Percentiles rank a stretch among this genome's conserved stretches.
Conservation (phyloP, 805 yeast genomes). For the Saccharomycopsis amapae region DNA sequence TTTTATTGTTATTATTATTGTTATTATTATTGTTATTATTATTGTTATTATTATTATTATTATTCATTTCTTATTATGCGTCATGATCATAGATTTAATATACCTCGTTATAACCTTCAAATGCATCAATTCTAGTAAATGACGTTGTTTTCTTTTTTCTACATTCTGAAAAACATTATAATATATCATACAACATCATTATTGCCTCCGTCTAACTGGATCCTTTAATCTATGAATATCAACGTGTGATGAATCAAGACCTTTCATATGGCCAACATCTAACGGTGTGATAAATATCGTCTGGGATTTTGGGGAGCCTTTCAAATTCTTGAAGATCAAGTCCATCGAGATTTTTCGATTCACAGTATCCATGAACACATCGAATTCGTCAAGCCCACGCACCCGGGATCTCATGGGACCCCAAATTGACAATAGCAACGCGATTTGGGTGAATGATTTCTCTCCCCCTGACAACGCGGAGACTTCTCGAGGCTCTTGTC, state of each 20-base stretch:
- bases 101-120: too few relatives aligned
- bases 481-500: conserved; percentile 55
- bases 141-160: too few relatives aligned
- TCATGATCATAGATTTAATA: too few relatives aligned
- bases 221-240: conserved; percentile 47
- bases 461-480: conserved; percentile 94
- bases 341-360: conserved; percentile 75
- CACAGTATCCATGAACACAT: conserved; percentile 94
- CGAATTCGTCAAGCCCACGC: conserved; percentile 91
- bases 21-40: too few relatives aligned
- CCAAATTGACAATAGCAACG: conserved; percentile 86
- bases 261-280: conserved; percentile 60
- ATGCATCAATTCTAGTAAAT: too few relatives aligned
- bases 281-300: conserved; percentile 92
- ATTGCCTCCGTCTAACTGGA: conserved; percentile 27
- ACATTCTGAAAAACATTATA: too few relatives aligned
- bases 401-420: conserved; percentile 80
- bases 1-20: too few relatives aligned
- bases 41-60: too few relatives aligned
- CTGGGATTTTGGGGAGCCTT: conserved; percentile 62
- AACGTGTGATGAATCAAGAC: conserved; percentile 56
- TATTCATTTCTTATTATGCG: too few relatives aligned
- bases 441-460: conserved; percentile 87
- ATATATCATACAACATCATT: too few relatives aligned
- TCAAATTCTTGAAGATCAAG: conserved; percentile 61